phyloP scores from a whole-genome alignment of 768 basidiomycete genomes.

The Leccinum truebloodii region DNA sequence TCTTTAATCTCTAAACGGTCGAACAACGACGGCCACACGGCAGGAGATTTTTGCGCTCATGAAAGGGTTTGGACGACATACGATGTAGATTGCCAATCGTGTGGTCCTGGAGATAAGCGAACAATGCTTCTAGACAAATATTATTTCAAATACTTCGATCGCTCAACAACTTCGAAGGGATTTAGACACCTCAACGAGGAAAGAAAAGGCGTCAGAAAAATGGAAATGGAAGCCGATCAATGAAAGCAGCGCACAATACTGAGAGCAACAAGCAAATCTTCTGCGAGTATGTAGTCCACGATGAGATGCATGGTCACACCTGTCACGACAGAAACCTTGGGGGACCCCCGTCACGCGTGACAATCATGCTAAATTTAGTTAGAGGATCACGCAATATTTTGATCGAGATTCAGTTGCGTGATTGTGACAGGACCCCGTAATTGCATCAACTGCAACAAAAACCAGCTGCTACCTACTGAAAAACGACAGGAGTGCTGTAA shows the following conservation, averaged over 20 bases:
- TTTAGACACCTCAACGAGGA: slow-evolving; percentile 4
- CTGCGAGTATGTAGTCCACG: background rate
- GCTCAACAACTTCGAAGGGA: slow-evolving; percentile 1
- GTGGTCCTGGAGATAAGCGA: slow-evolving; percentile 9
- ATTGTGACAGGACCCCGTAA: too few relatives aligned
- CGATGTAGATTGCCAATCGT: slow-evolving; percentile 13
- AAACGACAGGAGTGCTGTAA: too few relatives aligned
- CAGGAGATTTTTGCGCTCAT: slow-evolving; percentile 2
- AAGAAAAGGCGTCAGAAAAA: background rate
- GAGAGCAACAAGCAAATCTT: slow-evolving; percentile 8
- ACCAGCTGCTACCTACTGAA: too few relatives aligned
- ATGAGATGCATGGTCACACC: background rate
- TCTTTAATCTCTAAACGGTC: background rate
- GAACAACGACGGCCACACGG: slow-evolving; percentile 9
- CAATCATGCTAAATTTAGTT: too few relatives aligned
- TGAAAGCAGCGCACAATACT: slow-evolving; percentile 1
- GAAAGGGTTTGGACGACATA: slow-evolving; percentile 8
- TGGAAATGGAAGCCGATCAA: background rate
- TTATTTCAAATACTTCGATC: slow-evolving; percentile 10
- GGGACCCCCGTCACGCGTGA: too few relatives aligned
- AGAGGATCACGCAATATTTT: too few relatives aligned
- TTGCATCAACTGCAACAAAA: too few relatives aligned
- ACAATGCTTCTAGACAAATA: background rate
- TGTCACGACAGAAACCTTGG: too few relatives aligned
- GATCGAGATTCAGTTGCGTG: too few relatives aligned